Base-by-base conservation (phyloP, 179 eudicot species). In the Beta macrorhiza region DNA sequence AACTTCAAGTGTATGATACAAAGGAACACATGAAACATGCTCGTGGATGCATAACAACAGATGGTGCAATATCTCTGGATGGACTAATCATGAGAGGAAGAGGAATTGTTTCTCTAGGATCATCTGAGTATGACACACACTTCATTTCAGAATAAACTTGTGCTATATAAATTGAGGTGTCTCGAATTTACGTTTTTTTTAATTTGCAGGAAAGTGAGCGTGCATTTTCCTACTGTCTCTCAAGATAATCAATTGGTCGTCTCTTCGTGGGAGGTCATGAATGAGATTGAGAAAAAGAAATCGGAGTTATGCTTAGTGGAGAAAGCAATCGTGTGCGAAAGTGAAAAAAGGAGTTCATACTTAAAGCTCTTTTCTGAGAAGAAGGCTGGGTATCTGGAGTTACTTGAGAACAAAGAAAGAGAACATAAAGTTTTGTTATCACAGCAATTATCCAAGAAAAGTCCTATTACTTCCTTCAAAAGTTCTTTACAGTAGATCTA, bases 1-100 rank as follows among this genome's bases (percentile, higher is more conserved):
- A 91, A 79, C 86, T 89, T 58, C 97, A 93, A 84, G 92, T 93
- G 7, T 93, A 89, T 65, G 78, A 86, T 80, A 83, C 88, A 3
- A 89, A 82, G 78, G 83, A 71, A 20, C 9, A 79, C 77, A 89
- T 93, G 91, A 84, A 74, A 70, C 59, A 7, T 74, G 95, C 92
- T 5, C 67, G 19, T 16, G 69, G 85, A 32, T 89, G 88, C 79
- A 84, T 89, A 58, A 80, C 42, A 37, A 37, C 57, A 15, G 72
- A 79, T 22, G 91, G 89, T 69, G 95, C 97, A 9, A 72, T 93
- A 32, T 91, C 93, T 9, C 79, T 93, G 79, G 93, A 93, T 81
- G 92, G 97, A 15, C 89, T 92, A 22, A 87, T 89, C 44, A 63
- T 91, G 59, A 85, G 80, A 74, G 85, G 89, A 76, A 88, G 86